phyloP scores from a whole-genome alignment of 192 early-diverging fungal genomes.

The Spizellomyces sp. region DNA sequence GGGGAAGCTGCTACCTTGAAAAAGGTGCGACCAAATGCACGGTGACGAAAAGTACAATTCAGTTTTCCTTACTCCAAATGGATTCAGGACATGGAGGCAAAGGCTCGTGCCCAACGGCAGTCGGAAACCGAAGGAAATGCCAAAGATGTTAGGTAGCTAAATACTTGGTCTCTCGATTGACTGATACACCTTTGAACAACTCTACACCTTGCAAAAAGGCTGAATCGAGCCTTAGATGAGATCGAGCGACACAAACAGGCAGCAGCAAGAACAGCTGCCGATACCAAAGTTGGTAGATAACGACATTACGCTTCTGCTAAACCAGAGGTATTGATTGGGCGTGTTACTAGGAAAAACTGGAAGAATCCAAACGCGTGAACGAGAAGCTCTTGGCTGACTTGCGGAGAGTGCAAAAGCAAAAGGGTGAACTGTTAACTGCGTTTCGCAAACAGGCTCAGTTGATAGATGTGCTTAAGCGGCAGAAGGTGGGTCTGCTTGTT shows the following conservation, averaged over 20 bases:
- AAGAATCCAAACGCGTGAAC: constrained; percentile 20
- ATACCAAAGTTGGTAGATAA: constrained; percentile 39
- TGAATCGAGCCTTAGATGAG: constrained; percentile 58
- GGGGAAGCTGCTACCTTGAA: constrained; percentile 34
- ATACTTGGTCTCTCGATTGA: neutral
- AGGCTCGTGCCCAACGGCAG: constrained; percentile 26
- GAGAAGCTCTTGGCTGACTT: constrained; percentile 49
- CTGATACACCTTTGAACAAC: neutral
- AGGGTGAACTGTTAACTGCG: constrained; percentile 46
- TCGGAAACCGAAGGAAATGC: constrained; percentile 43
- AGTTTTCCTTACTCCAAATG: no score
- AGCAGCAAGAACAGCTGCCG: constrained; percentile 23
- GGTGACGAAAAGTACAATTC: no score
- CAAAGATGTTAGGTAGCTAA: constrained; percentile 41
- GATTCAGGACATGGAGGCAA: constrained; percentile 38
- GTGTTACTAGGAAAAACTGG: constrained; percentile 37
- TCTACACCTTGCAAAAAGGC: constrained; percentile 28
- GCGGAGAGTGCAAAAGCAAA: constrained; percentile 54
- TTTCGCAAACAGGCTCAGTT: constrained; percentile 59
- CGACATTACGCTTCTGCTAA: neutral
- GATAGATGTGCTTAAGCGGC: constrained; percentile 55
- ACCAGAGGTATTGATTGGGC: neutral
- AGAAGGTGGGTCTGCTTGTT: constrained; percentile 42
- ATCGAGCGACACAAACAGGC: constrained; percentile 44
- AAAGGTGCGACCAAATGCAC: constrained; percentile 29